Evolutionary conservation across 2,329 filamentous ascomycete genomes (phyloP).

Genomic region (Cordyceps pruinosa): DNA sequence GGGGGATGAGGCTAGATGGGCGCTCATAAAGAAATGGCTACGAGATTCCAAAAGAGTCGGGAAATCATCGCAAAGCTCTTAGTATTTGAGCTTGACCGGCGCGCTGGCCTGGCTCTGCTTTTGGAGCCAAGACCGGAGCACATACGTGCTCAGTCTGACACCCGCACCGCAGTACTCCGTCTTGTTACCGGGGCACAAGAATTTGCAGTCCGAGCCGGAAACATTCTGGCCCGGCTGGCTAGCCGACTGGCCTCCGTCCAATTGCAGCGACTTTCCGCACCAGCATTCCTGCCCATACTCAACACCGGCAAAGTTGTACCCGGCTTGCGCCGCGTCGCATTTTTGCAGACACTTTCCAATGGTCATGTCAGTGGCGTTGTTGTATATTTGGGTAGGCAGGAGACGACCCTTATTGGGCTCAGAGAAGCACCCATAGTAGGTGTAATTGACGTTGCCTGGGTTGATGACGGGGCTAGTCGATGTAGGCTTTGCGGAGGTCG

Average conservation of each 20-base stretch:
- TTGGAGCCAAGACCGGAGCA: slow-evolving; percentile 11
- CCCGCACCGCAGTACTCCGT: slow-evolving; percentile 27
- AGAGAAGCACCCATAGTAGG: slow-evolving; percentile 29
- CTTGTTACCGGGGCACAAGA: slow-evolving; percentile 28
- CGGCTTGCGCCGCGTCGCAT: slow-evolving; percentile 18
- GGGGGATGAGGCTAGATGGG: not conserved
- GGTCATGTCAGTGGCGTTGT: slow-evolving; percentile 26
- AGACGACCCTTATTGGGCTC: slow-evolving; percentile 29
- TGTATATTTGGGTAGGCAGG: slow-evolving; percentile 24
- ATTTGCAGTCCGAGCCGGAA: slow-evolving; percentile 25
- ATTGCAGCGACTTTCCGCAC: slow-evolving; percentile 28
- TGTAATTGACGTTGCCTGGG: slow-evolving; percentile 30
- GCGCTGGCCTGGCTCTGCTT: not conserved
- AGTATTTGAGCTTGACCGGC: slow-evolving; percentile 3
- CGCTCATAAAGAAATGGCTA: not conserved
- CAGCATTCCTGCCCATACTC: slow-evolving; percentile 34
- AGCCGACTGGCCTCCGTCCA: slow-evolving; percentile 19
- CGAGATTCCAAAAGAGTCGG: not conserved
- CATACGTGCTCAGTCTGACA: slow-evolving; percentile 27
- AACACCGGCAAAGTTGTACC: slow-evolving; percentile 30
- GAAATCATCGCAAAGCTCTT: not conserved
- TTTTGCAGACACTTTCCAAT: slow-evolving; percentile 26
- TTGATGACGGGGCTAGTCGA: slow-evolving; percentile 24
- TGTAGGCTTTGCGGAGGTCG: slow-evolving; percentile 16
- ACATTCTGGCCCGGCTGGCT: slow-evolving; percentile 24